These are phyloP conservation scores for Lipomyces starkeyi DNA, from an alignment of 805 yeast species.

Conservation along the genomic window DNA sequence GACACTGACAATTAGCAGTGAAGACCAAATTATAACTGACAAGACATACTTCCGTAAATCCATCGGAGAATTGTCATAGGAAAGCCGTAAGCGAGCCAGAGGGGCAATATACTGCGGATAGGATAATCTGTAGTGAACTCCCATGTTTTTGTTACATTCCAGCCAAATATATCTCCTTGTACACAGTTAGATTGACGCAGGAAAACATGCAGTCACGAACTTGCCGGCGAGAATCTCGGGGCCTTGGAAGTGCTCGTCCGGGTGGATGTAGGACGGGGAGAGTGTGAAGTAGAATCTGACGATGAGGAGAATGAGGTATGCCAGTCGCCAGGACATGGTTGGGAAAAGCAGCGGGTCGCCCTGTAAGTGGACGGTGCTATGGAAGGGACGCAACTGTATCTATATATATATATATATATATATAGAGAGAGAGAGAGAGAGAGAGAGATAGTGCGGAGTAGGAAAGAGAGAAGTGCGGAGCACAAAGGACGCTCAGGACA, in stretches of 20 bases:
- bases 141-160: slow-evolving; percentile 71
- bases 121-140: slow-evolving; percentile 67
- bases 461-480: background rate
- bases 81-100: slow-evolving; percentile 66
- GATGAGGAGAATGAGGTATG: slow-evolving; percentile 30
- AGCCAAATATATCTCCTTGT: slow-evolving; percentile 49
- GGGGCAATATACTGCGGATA: slow-evolving; percentile 73
- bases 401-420: background rate
- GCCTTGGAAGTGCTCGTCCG: slow-evolving; percentile 97
- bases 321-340: slow-evolving; percentile 35
- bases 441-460: background rate
- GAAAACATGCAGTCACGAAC: slow-evolving; percentile 6
- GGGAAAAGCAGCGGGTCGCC: slow-evolving; percentile 4
- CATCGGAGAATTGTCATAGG: slow-evolving; percentile 56
- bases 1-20: slow-evolving; percentile 6
- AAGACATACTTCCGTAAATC: slow-evolving; percentile 29
- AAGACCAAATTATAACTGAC: background rate
- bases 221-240: slow-evolving; percentile 69
- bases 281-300: slow-evolving; percentile 63
- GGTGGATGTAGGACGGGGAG: slow-evolving; percentile 87
- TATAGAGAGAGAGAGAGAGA: no score
- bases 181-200: background rate
- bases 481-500: background rate
- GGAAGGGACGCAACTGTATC: background rate
- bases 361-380: background rate